These are phyloP conservation scores for Umbelopsis sp. DNA, from an alignment of 192 early-diverging fungal genomes.

Conservation along the genomic window DNA sequence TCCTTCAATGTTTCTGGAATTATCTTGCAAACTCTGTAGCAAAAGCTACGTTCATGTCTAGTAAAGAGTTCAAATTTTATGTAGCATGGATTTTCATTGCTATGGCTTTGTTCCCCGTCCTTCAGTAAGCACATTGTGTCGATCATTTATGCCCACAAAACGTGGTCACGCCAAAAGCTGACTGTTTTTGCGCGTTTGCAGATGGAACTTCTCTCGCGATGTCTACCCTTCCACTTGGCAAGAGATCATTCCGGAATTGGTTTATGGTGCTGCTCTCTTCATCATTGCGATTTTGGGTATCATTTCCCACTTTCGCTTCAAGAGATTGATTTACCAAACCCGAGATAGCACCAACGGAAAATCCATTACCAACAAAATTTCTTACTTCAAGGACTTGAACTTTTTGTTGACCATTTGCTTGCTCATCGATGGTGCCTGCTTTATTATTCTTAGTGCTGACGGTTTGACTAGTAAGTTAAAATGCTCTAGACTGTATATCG, in stretches of 20 bases:
- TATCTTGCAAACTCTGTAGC: constrained; percentile 45
- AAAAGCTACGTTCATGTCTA: constrained; percentile 46
- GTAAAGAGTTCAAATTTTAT: constrained; percentile 48
- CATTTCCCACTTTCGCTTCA: constrained; percentile 38
- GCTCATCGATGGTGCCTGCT: constrained; percentile 21
- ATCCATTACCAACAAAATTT: constrained; percentile 24
- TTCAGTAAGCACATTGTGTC: constrained; percentile 25
- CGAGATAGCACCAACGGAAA: constrained; percentile 16
- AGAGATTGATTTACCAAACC: constrained; percentile 23
- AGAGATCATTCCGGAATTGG: constrained; percentile 38
- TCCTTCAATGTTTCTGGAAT: constrained; percentile 53
- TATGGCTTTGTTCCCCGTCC: constrained; percentile 36
- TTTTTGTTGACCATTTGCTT: constrained; percentile 21
- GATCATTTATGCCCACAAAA: neutral
- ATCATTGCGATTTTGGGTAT: constrained; percentile 30
- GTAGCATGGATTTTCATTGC: constrained; percentile 33
- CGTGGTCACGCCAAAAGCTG: neutral
- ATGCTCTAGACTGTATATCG: too few relatives aligned
- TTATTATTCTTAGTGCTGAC: constrained; percentile 40
- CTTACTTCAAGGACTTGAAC: constrained; percentile 38
- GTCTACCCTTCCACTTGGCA: constrained; percentile 28
- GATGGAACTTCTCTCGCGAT: constrained; percentile 28
- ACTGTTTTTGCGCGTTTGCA: neutral
- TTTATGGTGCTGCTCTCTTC: constrained; percentile 35
- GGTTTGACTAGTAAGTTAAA: constrained; percentile 28